Evolutionary conservation across 495 filamentous ascomycete species (phyloP).

Genomic region (Aspergillus olivimuriae): DNA sequence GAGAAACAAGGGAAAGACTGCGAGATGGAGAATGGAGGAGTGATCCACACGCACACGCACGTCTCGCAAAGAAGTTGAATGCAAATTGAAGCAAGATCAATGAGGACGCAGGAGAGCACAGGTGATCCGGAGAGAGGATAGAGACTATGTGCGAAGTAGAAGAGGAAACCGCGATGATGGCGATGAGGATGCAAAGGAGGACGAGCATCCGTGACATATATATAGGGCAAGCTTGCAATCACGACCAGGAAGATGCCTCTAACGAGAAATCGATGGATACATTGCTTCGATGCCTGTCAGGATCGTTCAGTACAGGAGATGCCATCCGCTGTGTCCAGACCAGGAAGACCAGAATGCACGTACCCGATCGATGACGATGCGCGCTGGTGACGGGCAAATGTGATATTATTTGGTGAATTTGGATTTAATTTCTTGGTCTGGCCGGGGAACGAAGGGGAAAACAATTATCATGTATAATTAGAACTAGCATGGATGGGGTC

Average conservation of each 20-base stretch:
- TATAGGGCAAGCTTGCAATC: conserved; percentile 16
- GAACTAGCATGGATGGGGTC: too few relatives aligned
- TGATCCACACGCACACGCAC: too few relatives aligned
- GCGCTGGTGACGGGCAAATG: not conserved
- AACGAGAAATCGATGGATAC: conserved; percentile 7
- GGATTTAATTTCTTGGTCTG: too few relatives aligned
- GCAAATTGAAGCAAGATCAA: not conserved
- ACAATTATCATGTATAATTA: too few relatives aligned
- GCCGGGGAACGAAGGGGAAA: too few relatives aligned
- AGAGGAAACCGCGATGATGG: not conserved
- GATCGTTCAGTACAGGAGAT: conserved; percentile 9
- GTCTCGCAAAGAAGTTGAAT: not conserved
- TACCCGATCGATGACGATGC: conserved; percentile 12
- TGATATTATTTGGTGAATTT: too few relatives aligned
- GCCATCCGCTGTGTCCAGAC: conserved; percentile 12
- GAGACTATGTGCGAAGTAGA: not conserved
- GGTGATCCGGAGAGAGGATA: not conserved
- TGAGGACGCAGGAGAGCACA: not conserved
- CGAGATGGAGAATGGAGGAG: too few relatives aligned
- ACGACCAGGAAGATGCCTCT: conserved; percentile 7
- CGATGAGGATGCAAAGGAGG: conserved; percentile 8
- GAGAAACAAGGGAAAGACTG: conserved; percentile 7
- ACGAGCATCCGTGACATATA: conserved; percentile 21
- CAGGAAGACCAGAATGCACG: conserved; percentile 13
- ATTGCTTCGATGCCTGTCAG: conserved; percentile 3